Conservation (phyloP, 2,329 filamentous ascomycete species). For the Sordariomycetes sp. region DNA sequence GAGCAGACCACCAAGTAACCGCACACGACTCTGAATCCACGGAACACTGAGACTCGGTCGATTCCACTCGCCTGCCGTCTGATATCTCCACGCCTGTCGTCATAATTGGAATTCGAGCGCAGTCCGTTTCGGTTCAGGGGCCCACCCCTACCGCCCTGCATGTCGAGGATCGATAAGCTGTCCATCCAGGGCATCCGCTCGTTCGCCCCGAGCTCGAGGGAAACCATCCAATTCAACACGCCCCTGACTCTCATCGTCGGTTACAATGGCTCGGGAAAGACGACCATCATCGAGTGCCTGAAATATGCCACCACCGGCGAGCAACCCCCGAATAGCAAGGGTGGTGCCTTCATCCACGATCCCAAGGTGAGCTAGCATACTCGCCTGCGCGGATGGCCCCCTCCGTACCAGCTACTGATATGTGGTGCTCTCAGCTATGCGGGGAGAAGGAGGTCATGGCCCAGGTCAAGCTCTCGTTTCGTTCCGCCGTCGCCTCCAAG, state of each 20-base stretch:
- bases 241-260: slow-evolving; percentile 95
- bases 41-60: neutral
- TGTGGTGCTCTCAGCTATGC: slow-evolving; percentile 39
- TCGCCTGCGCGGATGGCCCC: neutral
- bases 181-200: slow-evolving; percentile 77
- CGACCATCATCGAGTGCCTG: slow-evolving; percentile 96
- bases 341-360: slow-evolving; percentile 92
- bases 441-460: slow-evolving; percentile 84
- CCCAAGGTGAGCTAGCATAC: slow-evolving; percentile 57
- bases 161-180: slow-evolving; percentile 83
- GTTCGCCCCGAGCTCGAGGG: slow-evolving; percentile 64
- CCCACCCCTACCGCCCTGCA: slow-evolving; percentile 15
- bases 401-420: neutral
- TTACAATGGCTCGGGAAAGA: slow-evolving; percentile 96
- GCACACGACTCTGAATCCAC: neutral
- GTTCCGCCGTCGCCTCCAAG: slow-evolving; percentile 62
- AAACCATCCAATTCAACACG: slow-evolving; percentile 79
- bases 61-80: neutral
- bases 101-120: neutral
- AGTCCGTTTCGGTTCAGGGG: neutral
- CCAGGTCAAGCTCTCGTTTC: slow-evolving; percentile 85
- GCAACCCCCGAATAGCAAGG: slow-evolving; percentile 80
- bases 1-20: neutral
- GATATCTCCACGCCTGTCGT: neutral
- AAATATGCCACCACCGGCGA: slow-evolving; percentile 97